These are phyloP conservation scores for Tulasnella sp. DNA, from an alignment of 768 basidiomycete genomes.

Conservation along the genomic window DNA sequence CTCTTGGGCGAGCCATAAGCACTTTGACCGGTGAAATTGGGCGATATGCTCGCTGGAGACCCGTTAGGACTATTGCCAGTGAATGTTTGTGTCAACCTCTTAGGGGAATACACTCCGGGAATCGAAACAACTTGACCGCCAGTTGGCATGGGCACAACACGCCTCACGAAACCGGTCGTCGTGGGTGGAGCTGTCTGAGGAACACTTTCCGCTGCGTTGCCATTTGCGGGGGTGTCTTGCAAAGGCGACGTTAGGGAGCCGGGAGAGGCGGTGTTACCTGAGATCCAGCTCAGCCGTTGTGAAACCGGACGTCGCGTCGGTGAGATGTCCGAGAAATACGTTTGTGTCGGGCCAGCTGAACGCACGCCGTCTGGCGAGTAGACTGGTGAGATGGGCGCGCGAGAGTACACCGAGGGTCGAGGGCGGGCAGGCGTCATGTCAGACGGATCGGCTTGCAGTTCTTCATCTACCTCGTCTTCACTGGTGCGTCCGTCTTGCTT, in stretches of 20 bases:
- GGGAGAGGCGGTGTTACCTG: background rate
- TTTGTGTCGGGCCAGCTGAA: background rate
- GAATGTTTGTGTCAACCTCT: conserved; percentile 13
- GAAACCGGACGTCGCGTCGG: background rate
- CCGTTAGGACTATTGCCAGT: background rate
- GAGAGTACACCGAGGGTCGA: conserved; percentile 9
- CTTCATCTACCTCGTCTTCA: background rate
- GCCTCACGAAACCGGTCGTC: background rate
- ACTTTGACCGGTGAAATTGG: no score
- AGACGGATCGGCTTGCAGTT: background rate
- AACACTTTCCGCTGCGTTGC: background rate
- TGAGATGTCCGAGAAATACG: background rate
- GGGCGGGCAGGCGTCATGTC: background rate
- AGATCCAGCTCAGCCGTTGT: background rate
- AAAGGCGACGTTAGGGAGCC: background rate
- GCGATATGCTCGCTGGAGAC: conserved; percentile 5
- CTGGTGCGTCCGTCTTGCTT: background rate
- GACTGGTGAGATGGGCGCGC: conserved; percentile 11
- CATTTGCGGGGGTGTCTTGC: background rate
- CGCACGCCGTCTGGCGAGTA: conserved; percentile 10
- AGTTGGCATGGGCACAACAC: conserved; percentile 10
- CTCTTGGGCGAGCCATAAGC: background rate
- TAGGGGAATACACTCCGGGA: conserved; percentile 8
- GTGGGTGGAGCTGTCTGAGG: background rate
- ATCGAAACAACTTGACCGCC: conserved; percentile 9